Conservation (phyloP, 331 rosid species). For the Prunus yedoensis region DNA sequence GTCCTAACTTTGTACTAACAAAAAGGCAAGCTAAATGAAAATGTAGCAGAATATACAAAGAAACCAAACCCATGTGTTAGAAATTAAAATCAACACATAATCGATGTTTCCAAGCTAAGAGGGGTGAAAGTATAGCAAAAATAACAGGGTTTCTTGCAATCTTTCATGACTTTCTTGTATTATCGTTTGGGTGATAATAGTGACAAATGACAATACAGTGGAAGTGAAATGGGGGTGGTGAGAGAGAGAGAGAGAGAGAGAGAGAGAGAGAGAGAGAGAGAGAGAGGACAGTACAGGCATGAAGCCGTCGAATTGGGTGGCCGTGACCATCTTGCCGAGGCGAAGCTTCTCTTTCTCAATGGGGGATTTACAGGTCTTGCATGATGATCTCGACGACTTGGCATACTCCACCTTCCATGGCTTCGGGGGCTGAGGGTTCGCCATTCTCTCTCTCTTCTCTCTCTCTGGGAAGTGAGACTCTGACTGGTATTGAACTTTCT, state of each 20-base stretch:
- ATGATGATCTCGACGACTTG: conserved; percentile 82
- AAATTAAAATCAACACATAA: no score
- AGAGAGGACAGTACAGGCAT: conserved; percentile 46
- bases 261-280: background rate
- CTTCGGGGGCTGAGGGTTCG: conserved; percentile 51
- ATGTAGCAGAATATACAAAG: no score
- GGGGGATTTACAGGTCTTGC: conserved; percentile 74
- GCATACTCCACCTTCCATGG: conserved; percentile 97
- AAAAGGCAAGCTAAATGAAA: no score
- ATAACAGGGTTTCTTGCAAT: no score
- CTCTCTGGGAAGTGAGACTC: background rate
- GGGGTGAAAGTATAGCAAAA: no score
- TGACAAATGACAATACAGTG: background rate
- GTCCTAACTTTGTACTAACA: no score
- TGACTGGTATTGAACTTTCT: background rate
- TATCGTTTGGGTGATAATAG: no score
- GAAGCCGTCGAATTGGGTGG: conserved; percentile 87
- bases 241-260: no score
- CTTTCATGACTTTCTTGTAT: no score
- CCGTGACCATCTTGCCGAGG: conserved; percentile 91
- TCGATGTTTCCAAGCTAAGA: no score
- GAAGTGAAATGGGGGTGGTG: background rate
- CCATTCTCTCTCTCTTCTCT: conserved; percentile 42
- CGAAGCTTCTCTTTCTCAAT: conserved; percentile 73
- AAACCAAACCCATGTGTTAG: no score